Percentiles rank a stretch among this genome's conserved stretches.
Evolutionary conservation across 2,329 filamentous ascomycete species (phyloP).

Genomic region (Xylariaceae sp.): DNA sequence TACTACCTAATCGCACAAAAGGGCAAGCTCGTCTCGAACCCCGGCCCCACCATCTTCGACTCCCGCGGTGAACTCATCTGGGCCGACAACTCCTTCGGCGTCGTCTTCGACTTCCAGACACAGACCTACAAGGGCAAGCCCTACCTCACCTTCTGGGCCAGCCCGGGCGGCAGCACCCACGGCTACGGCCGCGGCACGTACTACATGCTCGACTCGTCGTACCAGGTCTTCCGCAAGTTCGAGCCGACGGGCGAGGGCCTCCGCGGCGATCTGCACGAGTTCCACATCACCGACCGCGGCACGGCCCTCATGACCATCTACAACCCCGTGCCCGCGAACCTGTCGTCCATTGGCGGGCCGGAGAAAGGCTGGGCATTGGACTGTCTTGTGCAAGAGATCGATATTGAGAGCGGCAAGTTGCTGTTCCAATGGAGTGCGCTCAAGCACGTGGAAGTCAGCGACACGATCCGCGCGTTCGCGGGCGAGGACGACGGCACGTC

Average conservation of each 20-base stretch:
- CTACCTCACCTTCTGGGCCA: conserved; percentile 36
- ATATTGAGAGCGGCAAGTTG: conserved; percentile 22
- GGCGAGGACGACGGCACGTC: conserved; percentile 20
- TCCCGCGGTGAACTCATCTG: conserved; percentile 20
- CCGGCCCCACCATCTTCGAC: conserved; percentile 19
- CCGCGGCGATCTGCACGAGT: conserved; percentile 30
- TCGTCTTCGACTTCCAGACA: conserved; percentile 20
- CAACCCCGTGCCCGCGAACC: conserved; percentile 19
- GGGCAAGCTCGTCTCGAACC: conserved; percentile 19
- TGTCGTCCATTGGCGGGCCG: conserved; percentile 19
- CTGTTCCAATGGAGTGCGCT: conserved; percentile 23
- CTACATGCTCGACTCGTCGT: conserved; percentile 33
- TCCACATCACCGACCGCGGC: conserved; percentile 19
- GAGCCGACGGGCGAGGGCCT: conserved; percentile 27
- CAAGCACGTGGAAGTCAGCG: conserved; percentile 14
- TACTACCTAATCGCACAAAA: conserved; percentile 21
- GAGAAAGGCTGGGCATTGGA: conserved; percentile 21
- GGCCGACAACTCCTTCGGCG: conserved; percentile 17
- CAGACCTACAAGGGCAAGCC: conserved; percentile 32
- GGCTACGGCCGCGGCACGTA: conserved; percentile 24
- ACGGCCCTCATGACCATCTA: conserved; percentile 22
- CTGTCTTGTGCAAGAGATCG: conserved; percentile 22
- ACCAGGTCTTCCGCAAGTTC: conserved; percentile 35
- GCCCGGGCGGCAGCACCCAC: conserved; percentile 23
- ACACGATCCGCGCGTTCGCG: conserved; percentile 15